Evolutionary conservation across 306 rosid genomes (phyloP).

Genomic region (Corylus americana): DNA sequence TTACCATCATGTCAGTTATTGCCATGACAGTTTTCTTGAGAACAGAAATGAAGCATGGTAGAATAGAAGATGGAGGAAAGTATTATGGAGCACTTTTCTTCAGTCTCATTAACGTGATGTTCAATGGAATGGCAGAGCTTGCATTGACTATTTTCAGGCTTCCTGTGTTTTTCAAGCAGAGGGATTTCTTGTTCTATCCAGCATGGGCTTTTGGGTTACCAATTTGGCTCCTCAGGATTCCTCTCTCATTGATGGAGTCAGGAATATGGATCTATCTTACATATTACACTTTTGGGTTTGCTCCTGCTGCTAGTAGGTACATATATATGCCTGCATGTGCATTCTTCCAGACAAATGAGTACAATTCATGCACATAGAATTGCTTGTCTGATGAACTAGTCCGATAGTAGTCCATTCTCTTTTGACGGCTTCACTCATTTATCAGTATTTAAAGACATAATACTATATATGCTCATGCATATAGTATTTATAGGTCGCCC

Average conservation of each 20-base stretch:
- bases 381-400: neutral
- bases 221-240: constrained; percentile 67
- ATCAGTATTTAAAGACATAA: no score
- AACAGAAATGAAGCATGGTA: constrained; percentile 62
- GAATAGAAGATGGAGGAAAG: constrained; percentile 58
- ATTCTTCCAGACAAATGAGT: neutral
- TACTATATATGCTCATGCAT: no score
- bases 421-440: no score
- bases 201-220: constrained; percentile 83
- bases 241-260: constrained; percentile 70
- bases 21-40: constrained; percentile 66
- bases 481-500: no score
- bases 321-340: constrained; percentile 23
- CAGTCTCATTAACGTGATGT: constrained; percentile 67
- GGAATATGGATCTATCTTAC: constrained; percentile 69
- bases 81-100: constrained; percentile 68
- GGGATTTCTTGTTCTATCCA: constrained; percentile 63
- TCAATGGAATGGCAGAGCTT: constrained; percentile 82
- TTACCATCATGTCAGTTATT: constrained; percentile 57
- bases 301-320: constrained; percentile 79
- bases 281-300: constrained; percentile 76
- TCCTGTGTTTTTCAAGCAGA: constrained; percentile 72
- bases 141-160: constrained; percentile 61
- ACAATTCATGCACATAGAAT: neutral
- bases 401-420: no score